Base-by-base conservation (phyloP, 2,329 filamentous ascomycete genomes). In the Bipolaris victoriae region DNA sequence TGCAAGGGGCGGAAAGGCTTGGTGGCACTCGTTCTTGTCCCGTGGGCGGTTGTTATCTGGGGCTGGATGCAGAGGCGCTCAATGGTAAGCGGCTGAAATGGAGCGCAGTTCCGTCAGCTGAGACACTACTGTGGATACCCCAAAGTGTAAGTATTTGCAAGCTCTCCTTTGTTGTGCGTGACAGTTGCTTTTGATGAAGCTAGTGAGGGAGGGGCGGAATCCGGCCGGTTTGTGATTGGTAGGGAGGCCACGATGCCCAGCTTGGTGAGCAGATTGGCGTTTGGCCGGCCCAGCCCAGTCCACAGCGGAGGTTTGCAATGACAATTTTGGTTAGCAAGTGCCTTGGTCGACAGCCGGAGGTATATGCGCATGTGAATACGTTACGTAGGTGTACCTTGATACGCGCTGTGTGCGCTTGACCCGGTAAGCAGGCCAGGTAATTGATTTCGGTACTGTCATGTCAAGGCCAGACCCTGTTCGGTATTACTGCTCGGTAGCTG, bases 241-340 rank as follows among this genome's bases (percentile, higher is more conserved):
- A 51, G 37, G 56, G 37, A 45, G 56, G 51, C 55, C 60, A 62
- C 58, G 54, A 61, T 57, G 59, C 31, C 44, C 48, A 60, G 55
- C 52, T 44, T 58, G 49, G 51, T 39, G 54, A 49, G 52, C 49
- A 63, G 59, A 64, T 63, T 69, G 63, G 60, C 58, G 58, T 60
- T 53, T 48, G 58, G 24, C 41, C 43, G 44, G 29, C 7, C 18
- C 26, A 24, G 24, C 22, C 9, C 37, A 43, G 31, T 37, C 43
- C 49, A 55, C 55, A 45, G 59, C 52, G 55, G 55, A 61, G 51
- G 40, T n/a, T 16, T 57, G 35, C 40, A 43, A 49, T 49, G 54
- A 50, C 51, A 60, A 43, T 57, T 47, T 35, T 11, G 20, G 11
- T 26, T 45, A 45, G 46, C 52, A 59, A 37, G 47, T 57, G 55